Base-by-base conservation (phyloP, 208 protist species). In the Sergeia podlipaevii region DNA sequence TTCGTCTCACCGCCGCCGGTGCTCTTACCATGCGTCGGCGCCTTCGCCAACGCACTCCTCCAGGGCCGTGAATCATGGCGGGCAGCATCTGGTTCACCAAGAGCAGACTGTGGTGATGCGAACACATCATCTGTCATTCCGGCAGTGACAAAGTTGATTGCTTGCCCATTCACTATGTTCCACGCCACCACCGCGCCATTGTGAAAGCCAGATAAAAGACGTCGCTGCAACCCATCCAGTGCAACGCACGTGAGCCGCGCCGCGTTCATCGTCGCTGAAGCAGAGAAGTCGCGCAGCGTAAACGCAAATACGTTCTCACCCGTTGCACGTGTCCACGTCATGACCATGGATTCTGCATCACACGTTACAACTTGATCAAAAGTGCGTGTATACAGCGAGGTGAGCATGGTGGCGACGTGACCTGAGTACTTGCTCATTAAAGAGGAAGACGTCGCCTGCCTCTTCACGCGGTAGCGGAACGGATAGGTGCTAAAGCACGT, bases 91-190 rank as follows among this genome's bases (percentile, higher is more conserved):
- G n/a, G n/a, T n/a, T n/a, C n/a, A n/a, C n/a, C n/a, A n/a, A n/a
- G n/a, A n/a, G n/a, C n/a, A n/a, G n/a, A n/a, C n/a, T n/a, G 11
- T 17, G 15, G 33, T 32, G 4, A 29, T 4, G 20, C 32, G 15
- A 27, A 3, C 28, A 45, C 27, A 17, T 52, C 51, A n/a, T 48
- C 55, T 4, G 15, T 20, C 58, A 67, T 65, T n/a, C 33, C 70
- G 18, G 75, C 80, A 17, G 74, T 88, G 50, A 88, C 77, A 21
- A 88, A 65, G 50, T 74, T 77, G 39, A 78, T 74, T 7, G 80
- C 74, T 58, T 90, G 86, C 11, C 86, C 86, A 62, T 93, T 93
- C 33, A 90, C 59, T 4, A 82, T 55, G 46, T 89, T 90, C 86
- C 86, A 93, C 32, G 88, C 82, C 20, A 83, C 86, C 54, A 88